Evolutionary conservation across 306 rosid species (phyloP), one percentile per base, ranked within the genome.

Genomic region (Acacia acuminata): DNA sequence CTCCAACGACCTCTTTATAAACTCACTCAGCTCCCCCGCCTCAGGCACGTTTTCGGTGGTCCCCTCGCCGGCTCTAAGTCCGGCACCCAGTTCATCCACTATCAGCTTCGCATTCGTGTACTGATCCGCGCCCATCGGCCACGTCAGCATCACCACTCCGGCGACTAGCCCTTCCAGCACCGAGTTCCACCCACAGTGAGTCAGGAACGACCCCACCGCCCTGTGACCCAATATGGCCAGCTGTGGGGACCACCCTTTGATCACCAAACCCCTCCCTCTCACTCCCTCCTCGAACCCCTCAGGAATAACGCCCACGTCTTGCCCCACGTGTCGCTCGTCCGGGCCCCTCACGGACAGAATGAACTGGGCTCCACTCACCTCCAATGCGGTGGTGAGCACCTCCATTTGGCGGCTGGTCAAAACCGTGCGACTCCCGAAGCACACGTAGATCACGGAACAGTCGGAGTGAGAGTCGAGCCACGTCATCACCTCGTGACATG

Each of bases 141-240:
- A 90, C 24, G 93, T 90, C 82, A 86, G 30, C 93, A 88, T 84
- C 40, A 82, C 83, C 60, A 84, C 86, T 14, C 93, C 91, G 0
- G 82, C 67, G 0, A 78, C 65, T 36, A 90, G 32, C n/a, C 85
- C 88, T 66, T 90, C 93, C 77, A 86, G 0, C 53, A 84, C 83
- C 24, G 93, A 90, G 86, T 90, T 90, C 93, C 93, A 90, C 5
- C 91, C 93, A 19, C 90, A 88, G 77, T 90, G 91, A 22, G 86
- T 90, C 87, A 90, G 11, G 60, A 90, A 90, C 64, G 80, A 8
- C 4, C 93, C 91, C 44, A 90, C 87, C 0, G 90, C 85, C 15
- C 86, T 63, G 74, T 90, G 93, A 3, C 75, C 40, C 72, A 88
- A 43, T 32, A 90, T 79, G 0, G 84, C 71, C 24, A 88, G 17